These are phyloP conservation scores for Mesembryanthemum crystallinum DNA, from an alignment of 148 eudicot species.

Conservation along the genomic window DNA sequence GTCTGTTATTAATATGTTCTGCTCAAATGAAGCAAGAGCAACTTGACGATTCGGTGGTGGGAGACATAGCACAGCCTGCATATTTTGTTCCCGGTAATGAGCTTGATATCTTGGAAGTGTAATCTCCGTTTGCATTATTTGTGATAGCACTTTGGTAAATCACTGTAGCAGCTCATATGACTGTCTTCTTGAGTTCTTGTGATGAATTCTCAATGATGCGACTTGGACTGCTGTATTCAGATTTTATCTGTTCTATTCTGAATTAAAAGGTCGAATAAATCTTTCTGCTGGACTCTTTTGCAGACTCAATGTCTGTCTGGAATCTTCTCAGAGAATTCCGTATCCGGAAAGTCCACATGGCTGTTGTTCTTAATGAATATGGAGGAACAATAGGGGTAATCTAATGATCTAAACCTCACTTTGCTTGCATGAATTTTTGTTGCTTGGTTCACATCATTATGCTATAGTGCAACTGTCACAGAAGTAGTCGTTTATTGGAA, in stretches of 20 bases:
- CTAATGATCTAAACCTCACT: slow-evolving; percentile 1
- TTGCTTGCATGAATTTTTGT: not conserved
- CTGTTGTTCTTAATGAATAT: slow-evolving; percentile 83
- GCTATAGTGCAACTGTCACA: not conserved
- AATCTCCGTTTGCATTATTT: not conserved
- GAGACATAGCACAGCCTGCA: slow-evolving; percentile 81
- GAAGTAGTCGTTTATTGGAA: not conserved
- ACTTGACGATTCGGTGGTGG: slow-evolving; percentile 59
- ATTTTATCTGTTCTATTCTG: slow-evolving; percentile 3
- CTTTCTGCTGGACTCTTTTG: not conserved
- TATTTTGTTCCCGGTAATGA: slow-evolving; percentile 78
- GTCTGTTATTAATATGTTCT: not conserved
- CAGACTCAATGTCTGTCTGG: slow-evolving; percentile 97
- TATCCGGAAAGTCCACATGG: slow-evolving; percentile 90
- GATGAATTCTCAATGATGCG: not conserved
- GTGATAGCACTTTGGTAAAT: not conserved
- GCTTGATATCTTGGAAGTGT: not conserved
- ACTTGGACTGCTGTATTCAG: not conserved
- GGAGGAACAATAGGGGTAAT: slow-evolving; percentile 88
- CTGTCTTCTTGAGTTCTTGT: not conserved
- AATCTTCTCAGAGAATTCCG: slow-evolving; percentile 90
- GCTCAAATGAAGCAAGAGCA: slow-evolving; percentile 58
- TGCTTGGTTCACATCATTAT: not conserved
- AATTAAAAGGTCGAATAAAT: not conserved
- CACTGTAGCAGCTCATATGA: not conserved